phyloP scores from a whole-genome alignment of 345 rosid genomes.

The Arabidopsis suecica region DNA sequence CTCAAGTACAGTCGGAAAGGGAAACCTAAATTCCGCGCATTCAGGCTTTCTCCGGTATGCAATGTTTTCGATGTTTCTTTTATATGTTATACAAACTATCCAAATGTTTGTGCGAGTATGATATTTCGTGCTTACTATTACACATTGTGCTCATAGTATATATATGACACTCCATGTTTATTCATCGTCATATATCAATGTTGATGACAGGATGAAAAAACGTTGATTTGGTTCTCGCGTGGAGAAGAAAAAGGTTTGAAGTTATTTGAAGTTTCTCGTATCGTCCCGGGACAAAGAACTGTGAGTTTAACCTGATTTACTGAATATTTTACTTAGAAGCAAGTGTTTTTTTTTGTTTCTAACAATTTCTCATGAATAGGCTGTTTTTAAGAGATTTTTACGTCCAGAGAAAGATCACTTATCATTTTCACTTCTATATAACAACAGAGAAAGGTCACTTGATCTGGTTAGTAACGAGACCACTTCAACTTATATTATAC shows the following conservation, averaged over 20 bases:
- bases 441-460: slow-evolving; percentile 90
- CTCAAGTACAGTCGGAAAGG: slow-evolving; percentile 94
- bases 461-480: slow-evolving; percentile 74
- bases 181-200: slow-evolving; percentile 19
- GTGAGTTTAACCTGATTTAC: slow-evolving; percentile 54
- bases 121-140: background rate
- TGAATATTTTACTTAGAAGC: background rate
- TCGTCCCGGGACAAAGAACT: slow-evolving; percentile 93
- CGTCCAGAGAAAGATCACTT: slow-evolving; percentile 94
- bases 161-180: background rate
- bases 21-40: slow-evolving; percentile 88
- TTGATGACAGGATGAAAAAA: slow-evolving; percentile 82
- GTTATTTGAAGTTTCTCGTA: slow-evolving; percentile 64
- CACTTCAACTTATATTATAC: background rate
- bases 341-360: background rate
- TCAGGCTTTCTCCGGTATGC: slow-evolving; percentile 70
- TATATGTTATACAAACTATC: background rate
- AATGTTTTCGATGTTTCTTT: background rate
- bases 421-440: slow-evolving; percentile 92
- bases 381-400: slow-evolving; percentile 88
- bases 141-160: background rate
- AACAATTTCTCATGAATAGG: slow-evolving; percentile 50
- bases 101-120: background rate
- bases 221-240: slow-evolving; percentile 81
- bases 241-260: slow-evolving; percentile 72